Base-by-base conservation (phyloP, 2,329 filamentous ascomycete species). In the Cladobotryum mycophilum region DNA sequence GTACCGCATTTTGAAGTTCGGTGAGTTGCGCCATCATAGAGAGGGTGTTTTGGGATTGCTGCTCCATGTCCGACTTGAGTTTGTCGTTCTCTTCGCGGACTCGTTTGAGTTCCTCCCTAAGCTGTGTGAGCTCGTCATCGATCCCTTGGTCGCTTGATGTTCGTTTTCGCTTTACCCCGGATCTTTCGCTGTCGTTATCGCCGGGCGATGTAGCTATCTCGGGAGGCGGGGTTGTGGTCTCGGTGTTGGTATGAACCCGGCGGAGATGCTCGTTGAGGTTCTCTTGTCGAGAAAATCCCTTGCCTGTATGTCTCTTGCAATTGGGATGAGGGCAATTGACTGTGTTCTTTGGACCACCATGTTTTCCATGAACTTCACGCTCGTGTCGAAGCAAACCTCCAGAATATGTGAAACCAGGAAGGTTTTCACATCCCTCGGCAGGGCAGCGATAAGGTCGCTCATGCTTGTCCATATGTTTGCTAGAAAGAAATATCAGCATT, bases 401-500 rank as follows among this genome's bases (percentile, higher is more conserved):
- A 0, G 88, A 92, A 66, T 97, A 97, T 1, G 92, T 97, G 68
- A 97, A 97, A 1, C 92, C 92, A 47, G 88, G 88, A 0, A 96
- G 79, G 62, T 96, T 96, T 62, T 92, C 89, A 68, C 92, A 96
- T 36, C 86, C 87, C n/a, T 81, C 78, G 41, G 86, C 84, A 18
- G 75, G 77, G 68, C 92, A 97, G 61, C 90, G 88, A 65, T 96
- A 97, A 1, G 92, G 92, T 12, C 92, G 80, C 60, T 96, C 90
- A 66, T 97, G 92, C 67, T 96, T 96, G 71, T 97, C 92, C 91
- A 96, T 96, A 67, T 97, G 92, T 72, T 97, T 96, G 65, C 89
- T 95, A 57, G 6, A 6, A 15, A 25, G 13, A 3, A 48, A 9
- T 25, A 55, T 68, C 58, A 68, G 61, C 56, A 49, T 50, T 44